Evolutionary conservation across 768 basidiomycete species (phyloP).

Genomic region (Multifurca ochricompacta): DNA sequence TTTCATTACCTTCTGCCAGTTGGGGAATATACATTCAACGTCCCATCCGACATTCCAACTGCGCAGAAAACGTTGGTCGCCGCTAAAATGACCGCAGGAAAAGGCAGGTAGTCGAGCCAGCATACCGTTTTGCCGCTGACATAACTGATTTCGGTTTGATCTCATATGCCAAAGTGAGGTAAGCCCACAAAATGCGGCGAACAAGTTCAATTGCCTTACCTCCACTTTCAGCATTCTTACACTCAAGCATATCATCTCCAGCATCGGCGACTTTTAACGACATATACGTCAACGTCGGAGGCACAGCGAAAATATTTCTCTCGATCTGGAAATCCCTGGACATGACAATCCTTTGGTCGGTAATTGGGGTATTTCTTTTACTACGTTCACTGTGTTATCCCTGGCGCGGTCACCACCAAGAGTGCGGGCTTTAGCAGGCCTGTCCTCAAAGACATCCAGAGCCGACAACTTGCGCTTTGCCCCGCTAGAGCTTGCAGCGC

Average conservation of each 20-base stretch:
- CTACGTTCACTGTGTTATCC: slow-evolving; percentile 33
- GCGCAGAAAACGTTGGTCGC: slow-evolving; percentile 65
- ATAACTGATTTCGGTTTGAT: slow-evolving; percentile 61
- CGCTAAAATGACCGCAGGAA: slow-evolving; percentile 57
- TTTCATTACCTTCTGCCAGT: slow-evolving; percentile 68
- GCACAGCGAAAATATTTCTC: slow-evolving; percentile 20
- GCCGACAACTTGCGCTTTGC: slow-evolving; percentile 47
- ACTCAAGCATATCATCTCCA: slow-evolving; percentile 67
- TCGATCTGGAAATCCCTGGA: neutral
- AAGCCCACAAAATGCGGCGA: neutral
- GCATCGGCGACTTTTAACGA: slow-evolving; percentile 50
- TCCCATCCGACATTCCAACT: slow-evolving; percentile 70
- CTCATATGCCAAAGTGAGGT: slow-evolving; percentile 28
- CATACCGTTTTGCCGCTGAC: slow-evolving; percentile 59
- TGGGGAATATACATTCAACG: slow-evolving; percentile 74
- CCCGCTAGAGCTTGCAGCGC: slow-evolving; percentile 27
- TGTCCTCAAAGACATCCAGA: slow-evolving; percentile 34
- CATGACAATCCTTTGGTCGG: neutral
- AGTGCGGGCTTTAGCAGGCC: slow-evolving; percentile 40
- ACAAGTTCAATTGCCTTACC: slow-evolving; percentile 33
- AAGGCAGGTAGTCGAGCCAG: slow-evolving; percentile 86
- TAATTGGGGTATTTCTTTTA: slow-evolving; percentile 44
- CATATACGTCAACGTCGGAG: slow-evolving; percentile 47
- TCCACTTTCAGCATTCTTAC: slow-evolving; percentile 61
- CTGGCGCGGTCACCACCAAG: slow-evolving; percentile 60